These are phyloP conservation scores for Corynascus novoguineensis DNA, from an alignment of 495 filamentous ascomycete species.

Conservation along the genomic window DNA sequence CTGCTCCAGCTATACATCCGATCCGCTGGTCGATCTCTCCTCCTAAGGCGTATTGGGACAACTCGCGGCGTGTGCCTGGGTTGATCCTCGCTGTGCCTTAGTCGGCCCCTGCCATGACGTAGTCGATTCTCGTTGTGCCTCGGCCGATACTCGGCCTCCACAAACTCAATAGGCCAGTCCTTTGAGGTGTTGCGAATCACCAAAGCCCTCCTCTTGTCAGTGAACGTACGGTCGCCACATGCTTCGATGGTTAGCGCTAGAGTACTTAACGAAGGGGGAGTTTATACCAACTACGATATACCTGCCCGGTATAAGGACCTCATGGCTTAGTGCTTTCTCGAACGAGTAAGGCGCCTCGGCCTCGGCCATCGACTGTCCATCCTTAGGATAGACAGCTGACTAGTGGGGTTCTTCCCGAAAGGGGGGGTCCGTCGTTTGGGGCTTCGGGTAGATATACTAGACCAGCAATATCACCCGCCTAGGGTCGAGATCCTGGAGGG, in stretches of 20 bases:
- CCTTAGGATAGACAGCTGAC: slow-evolving; percentile 2
- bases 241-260: slow-evolving; percentile 1
- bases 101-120: background rate
- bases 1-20: slow-evolving; percentile 3
- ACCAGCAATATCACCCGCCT: slow-evolving; percentile 1
- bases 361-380: background rate
- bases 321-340: slow-evolving; percentile 3
- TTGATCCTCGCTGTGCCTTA: background rate
- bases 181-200: slow-evolving; percentile 5
- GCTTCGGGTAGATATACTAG: slow-evolving; percentile 7
- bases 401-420: background rate
- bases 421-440: background rate
- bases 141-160: slow-evolving; percentile 4
- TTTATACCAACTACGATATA: slow-evolving; percentile 4
- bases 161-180: slow-evolving; percentile 8
- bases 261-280: background rate
- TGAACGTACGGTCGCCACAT: slow-evolving; percentile 4
- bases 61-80: too few species aligned
- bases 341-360: slow-evolving; percentile 7
- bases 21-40: slow-evolving; percentile 7
- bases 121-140: background rate
- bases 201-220: slow-evolving; percentile 3
- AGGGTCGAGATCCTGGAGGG: slow-evolving; percentile 1
- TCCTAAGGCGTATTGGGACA: slow-evolving; percentile 6
- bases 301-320: slow-evolving; percentile 2